Conservation (phyloP, 352 stramenopile species). For the Globisporangium nagaii region DNA sequence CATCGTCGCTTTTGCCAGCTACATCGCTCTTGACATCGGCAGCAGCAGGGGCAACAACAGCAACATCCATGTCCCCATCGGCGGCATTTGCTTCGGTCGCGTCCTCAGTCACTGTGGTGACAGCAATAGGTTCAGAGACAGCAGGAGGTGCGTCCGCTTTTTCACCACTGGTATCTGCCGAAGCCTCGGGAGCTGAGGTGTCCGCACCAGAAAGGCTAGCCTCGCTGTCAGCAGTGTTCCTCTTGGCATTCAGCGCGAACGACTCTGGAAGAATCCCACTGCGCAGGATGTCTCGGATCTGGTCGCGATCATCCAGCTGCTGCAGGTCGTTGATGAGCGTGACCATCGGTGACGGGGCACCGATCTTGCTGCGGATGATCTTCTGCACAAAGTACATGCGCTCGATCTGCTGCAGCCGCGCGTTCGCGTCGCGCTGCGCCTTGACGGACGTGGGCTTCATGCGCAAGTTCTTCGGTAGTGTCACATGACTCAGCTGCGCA, state of each 20-base stretch:
- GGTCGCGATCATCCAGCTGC: conserved; percentile 19
- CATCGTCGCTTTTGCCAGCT: not conserved
- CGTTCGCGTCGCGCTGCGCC: conserved; percentile 32
- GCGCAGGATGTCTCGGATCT: conserved; percentile 30
- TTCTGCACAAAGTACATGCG: conserved; percentile 53
- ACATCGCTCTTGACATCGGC: not conserved
- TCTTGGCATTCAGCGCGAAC: not conserved
- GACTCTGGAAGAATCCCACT: conserved; percentile 21
- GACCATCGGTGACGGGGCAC: conserved; percentile 11
- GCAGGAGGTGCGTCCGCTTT: not conserved
- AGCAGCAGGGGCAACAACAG: not conserved
- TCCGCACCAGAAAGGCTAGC: not conserved
- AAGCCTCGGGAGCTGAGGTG: not conserved
- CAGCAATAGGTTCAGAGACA: no score
- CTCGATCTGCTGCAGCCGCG: conserved; percentile 67
- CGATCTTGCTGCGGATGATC: conserved; percentile 15
- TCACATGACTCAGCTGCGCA: conserved; percentile 16
- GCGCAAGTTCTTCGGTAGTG: conserved; percentile 13
- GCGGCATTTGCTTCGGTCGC: not conserved
- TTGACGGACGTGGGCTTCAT: conserved; percentile 11
- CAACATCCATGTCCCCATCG: not conserved
- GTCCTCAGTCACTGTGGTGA: not conserved
- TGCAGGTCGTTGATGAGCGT: conserved; percentile 43
- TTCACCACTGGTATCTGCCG: not conserved
- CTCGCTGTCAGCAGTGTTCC: not conserved